Base-by-base conservation (phyloP, 345 rosid species). In the Excoecaria cochinchinensis region DNA sequence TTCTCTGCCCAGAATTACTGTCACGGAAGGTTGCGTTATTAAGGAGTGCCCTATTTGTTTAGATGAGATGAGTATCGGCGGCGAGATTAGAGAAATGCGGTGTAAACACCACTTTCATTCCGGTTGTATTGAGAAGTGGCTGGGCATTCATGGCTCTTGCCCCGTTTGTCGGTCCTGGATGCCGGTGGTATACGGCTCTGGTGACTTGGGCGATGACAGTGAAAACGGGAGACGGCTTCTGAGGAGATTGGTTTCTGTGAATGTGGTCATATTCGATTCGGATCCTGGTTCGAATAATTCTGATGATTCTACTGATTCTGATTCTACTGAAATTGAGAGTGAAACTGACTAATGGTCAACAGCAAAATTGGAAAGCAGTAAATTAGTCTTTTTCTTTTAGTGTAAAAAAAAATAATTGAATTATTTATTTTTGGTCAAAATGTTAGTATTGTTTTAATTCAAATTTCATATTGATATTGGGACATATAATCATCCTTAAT, bases 21-120 rank as follows among this genome's bases (percentile, higher is more conserved):
- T 77, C 10, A 21, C 48, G 50, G 75, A 21, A 14, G 52, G 1
- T 53, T 64, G 47, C 31, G 74, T 15, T 4, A n/a, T 24, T 4
- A n/a, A 46, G 8, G 83, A 77, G 8, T 77, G 80, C 50, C 3
- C 72, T 8, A 76, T 81, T 63, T 81, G 83, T 42, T 77, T 73
- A 60, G 78, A 76, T 5, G 72, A 68, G 56, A 51, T 68, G 8
- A 11, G 24, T 17, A 47, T 48, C 4, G 78, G 65, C 6, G 63
- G 25, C 13, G 77, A 68, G 48, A 52, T 55, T 3, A 22, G 75
- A 8, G 71, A 76, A 77, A 81, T 77, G 80, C 80, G 77, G 4
- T 77, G 80, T 51, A 76, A 81, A 17, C 83, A 81, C 15, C 10
- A 51, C 8, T 77, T 76, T 65, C 80, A 81, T 55, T 63, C 72